Base-by-base conservation (phyloP, 2,329 filamentous ascomycete genomes). In the Ophiocordyceps camponoti-leonardi region DNA sequence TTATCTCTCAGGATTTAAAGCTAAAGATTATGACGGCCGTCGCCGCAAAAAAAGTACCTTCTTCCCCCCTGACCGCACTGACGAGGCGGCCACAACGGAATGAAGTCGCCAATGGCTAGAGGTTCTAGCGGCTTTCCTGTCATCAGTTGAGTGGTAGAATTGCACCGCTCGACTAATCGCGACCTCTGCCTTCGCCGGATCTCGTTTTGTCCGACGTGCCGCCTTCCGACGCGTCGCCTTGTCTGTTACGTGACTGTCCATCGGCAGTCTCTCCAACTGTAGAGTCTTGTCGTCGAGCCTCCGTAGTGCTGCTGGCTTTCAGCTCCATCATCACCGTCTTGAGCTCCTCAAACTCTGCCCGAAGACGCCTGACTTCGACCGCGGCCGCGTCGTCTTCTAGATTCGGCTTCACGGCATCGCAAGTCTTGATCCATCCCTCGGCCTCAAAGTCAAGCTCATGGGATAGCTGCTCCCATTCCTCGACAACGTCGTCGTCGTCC, bases 401-500 rank as follows among this genome's bases (percentile, higher is more conserved):
- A 59, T 96, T 86, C 1, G 87, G 83, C 59, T 79, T 84, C 20
- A 77, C 81, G n/a, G 69, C 65, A 44, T 78, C 71, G 3, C 94
- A 87, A 46, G 73, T 80, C 69, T 92, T 86, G 33, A 74, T 69
- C 92, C 92, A 98, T 0, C 83, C 86, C 49, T 90, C 84, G 1
- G 75, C 69, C 56, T 94, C 85, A 55, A 93, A 84, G 57, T 94
- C 83, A 19, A 90, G 59, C 45, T 83, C 73, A 7, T 68, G 68
- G 10, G 70, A 64, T 57, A 90, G 68, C 60, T 94, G 83, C 65
- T 98, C 92, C 92, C 92, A 98, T 59, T 95, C 90, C 57, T 96
- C 83, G 10, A 83, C 66, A 1, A 78, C 78, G 52, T 95, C 87
- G 53, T 98, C 92, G 52, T 98, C 92, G 3, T 82, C 82, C 52